These are phyloP conservation scores for Saccharomycopsis babjevae DNA, from an alignment of 805 yeast species.

Conservation along the genomic window DNA sequence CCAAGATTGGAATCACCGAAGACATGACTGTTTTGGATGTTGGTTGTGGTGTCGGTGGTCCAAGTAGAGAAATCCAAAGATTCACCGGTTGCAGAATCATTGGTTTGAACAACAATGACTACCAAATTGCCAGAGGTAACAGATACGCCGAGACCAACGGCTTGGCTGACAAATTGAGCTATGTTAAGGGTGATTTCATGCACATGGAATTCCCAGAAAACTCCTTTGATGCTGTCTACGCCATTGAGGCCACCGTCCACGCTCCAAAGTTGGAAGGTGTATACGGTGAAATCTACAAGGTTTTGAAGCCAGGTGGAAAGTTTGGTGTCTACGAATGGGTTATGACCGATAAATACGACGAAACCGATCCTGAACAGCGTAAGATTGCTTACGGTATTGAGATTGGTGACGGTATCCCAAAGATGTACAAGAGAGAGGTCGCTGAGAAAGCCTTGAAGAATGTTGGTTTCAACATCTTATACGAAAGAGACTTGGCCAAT, in stretches of 20 bases:
- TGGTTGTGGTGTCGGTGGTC: constrained; percentile 99
- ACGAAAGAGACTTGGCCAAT: constrained; percentile 76
- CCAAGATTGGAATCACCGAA: constrained; percentile 68
- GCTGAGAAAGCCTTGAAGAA: constrained; percentile 78
- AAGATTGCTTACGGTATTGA: constrained; percentile 95
- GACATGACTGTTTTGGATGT: constrained; percentile 89
- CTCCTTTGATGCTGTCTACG: constrained; percentile 91
- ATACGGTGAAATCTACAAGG: constrained; percentile 87
- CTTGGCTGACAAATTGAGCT: constrained; percentile 63
- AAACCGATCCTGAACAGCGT: constrained; percentile 78
- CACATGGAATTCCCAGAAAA: constrained; percentile 92
- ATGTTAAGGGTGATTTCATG: constrained; percentile 98
- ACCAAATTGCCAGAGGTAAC: constrained; percentile 87
- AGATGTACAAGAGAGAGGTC: constrained; percentile 79
- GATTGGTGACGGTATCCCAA: constrained; percentile 97
- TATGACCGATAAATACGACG: constrained; percentile 91
- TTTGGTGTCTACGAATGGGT: constrained; percentile 99
- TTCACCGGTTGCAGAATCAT: constrained; percentile 80
- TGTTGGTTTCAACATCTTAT: constrained; percentile 79
- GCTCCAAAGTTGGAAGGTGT: constrained; percentile 97
- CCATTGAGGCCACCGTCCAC: constrained; percentile 97
- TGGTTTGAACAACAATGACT: constrained; percentile 94
- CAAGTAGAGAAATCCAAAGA: constrained; percentile 91
- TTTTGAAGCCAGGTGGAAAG: constrained; percentile 93
- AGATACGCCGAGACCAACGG: constrained; percentile 59